phyloP scores from a whole-genome alignment of 257 asterid species.

The Coffea eugenioides region DNA sequence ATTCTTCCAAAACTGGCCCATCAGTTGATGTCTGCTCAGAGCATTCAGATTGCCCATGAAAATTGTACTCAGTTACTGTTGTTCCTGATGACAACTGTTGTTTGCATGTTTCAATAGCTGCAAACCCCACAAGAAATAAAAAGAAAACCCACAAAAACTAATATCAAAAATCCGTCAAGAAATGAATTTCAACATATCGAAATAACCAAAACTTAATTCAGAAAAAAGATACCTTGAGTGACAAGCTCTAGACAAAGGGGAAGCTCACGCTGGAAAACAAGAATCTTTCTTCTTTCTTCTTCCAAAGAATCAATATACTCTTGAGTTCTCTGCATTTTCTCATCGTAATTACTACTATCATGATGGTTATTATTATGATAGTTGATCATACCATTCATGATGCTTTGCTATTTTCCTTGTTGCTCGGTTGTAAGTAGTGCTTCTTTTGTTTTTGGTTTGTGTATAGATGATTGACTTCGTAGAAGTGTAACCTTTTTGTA shows the following conservation, averaged over 20 bases:
- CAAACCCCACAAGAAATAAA: not conserved
- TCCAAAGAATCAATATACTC: constrained; percentile 64
- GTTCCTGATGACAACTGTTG: constrained; percentile 50
- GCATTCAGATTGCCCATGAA: constrained; percentile 54
- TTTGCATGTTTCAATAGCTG: constrained; percentile 85
- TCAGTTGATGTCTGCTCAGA: constrained; percentile 76
- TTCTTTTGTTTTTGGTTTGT: not conserved
- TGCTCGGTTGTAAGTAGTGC: not conserved
- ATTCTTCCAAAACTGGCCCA: constrained; percentile 61
- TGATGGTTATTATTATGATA: constrained; percentile 24
- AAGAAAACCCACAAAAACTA: not conserved
- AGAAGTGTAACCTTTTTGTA: constrained; percentile 7
- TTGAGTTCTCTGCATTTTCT: constrained; percentile 55
- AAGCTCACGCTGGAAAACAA: constrained; percentile 88
- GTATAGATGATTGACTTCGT: constrained; percentile 9
- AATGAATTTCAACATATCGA: not conserved
- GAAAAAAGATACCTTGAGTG: constrained; percentile 58
- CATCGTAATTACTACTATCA: constrained; percentile 24
- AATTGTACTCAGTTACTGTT: constrained; percentile 34
- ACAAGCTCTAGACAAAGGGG: constrained; percentile 93
- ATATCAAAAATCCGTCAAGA: not conserved
- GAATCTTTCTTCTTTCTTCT: constrained; percentile 79
- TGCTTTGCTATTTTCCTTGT: not conserved
- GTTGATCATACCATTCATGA: constrained; percentile 33
- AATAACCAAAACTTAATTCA: not conserved